phyloP scores from a whole-genome alignment of 2,329 filamentous ascomycete species.

The Falciphora oryzae region DNA sequence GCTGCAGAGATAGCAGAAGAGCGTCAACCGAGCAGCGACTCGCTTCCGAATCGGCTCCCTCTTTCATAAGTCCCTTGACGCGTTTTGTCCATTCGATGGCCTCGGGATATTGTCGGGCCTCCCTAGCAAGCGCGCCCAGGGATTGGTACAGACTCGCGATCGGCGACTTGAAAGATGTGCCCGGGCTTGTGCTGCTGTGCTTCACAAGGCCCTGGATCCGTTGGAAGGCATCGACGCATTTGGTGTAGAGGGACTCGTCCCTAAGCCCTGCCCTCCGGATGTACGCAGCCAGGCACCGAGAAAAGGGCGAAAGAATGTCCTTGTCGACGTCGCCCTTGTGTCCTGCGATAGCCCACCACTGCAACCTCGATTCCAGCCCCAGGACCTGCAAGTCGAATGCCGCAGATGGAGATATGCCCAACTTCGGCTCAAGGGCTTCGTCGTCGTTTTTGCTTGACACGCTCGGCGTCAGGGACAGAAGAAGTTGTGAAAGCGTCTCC shows the following conservation, averaged over 20 bases:
- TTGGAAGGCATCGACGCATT: slow-evolving; percentile 29
- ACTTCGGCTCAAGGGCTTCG: slow-evolving; percentile 43
- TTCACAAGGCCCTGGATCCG: slow-evolving; percentile 34
- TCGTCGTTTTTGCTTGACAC: slow-evolving; percentile 59
- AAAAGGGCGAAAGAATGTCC: slow-evolving; percentile 60
- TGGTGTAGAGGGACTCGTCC: slow-evolving; percentile 31
- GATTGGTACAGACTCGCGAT: slow-evolving; percentile 45
- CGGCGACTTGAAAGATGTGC: slow-evolving; percentile 33
- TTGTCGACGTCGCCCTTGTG: slow-evolving; percentile 56
- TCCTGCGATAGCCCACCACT: slow-evolving; percentile 59
- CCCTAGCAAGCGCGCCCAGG: slow-evolving; percentile 38
- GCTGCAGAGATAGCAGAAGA: slow-evolving; percentile 47
- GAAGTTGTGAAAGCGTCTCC: slow-evolving; percentile 57
- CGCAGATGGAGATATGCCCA: slow-evolving; percentile 49
- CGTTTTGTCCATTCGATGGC: slow-evolving; percentile 51
- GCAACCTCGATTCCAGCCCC: slow-evolving; percentile 54
- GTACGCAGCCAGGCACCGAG: slow-evolving; percentile 57
- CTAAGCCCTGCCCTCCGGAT: slow-evolving; percentile 41
- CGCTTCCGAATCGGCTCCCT: slow-evolving; percentile 39
- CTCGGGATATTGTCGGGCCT: slow-evolving; percentile 42
- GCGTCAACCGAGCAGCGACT: slow-evolving; percentile 47
- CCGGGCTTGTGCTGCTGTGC: slow-evolving; percentile 19
- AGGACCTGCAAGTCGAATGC: slow-evolving; percentile 60
- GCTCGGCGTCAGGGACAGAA: slow-evolving; percentile 62
- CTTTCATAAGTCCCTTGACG: slow-evolving; percentile 32